These are phyloP conservation scores for Daldinia sp. DNA, from an alignment of 2,329 filamentous ascomycete species.

Conservation along the genomic window DNA sequence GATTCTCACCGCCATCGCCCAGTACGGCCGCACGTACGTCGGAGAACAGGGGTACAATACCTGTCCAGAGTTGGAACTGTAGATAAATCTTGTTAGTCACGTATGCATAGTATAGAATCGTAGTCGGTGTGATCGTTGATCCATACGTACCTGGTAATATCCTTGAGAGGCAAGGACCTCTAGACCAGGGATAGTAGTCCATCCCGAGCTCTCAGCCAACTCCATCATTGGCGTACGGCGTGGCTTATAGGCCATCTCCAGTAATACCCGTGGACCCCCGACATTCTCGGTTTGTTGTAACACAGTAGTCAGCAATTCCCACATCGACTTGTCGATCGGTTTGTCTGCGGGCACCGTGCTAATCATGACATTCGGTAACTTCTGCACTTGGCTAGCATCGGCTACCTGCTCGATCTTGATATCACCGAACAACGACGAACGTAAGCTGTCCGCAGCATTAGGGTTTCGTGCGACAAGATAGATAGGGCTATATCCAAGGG, in stretches of 20 bases:
- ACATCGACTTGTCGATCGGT: conserved; percentile 77
- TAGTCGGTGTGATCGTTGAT: neutral
- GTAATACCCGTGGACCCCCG: conserved; percentile 64
- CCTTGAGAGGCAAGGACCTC: conserved; percentile 91
- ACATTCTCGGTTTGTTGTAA: conserved; percentile 53
- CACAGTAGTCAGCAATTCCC: conserved; percentile 66
- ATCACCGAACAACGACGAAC: conserved; percentile 70
- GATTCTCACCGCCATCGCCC: conserved; percentile 41
- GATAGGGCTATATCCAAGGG: conserved; percentile 84
- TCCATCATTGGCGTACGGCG: conserved; percentile 83
- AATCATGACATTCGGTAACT: conserved; percentile 75
- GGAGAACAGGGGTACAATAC: conserved; percentile 75
- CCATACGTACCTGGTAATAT: conserved; percentile 76
- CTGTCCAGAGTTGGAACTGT: conserved; percentile 85
- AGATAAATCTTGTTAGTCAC: conserved; percentile 37
- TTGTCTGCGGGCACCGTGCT: conserved; percentile 91
- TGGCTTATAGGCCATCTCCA: conserved; percentile 98
- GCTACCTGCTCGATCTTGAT: conserved; percentile 73
- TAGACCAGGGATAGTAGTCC: conserved; percentile 84
- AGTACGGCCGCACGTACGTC: conserved; percentile 71
- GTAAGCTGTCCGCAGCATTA: conserved; percentile 72
- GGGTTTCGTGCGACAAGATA: conserved; percentile 84
- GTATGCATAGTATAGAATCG: neutral
- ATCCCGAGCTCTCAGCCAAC: conserved; percentile 78
- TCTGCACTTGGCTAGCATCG: conserved; percentile 56